Evolutionary conservation across 495 filamentous ascomycete genomes (phyloP).

Genomic region (Gamarada debralockiae): DNA sequence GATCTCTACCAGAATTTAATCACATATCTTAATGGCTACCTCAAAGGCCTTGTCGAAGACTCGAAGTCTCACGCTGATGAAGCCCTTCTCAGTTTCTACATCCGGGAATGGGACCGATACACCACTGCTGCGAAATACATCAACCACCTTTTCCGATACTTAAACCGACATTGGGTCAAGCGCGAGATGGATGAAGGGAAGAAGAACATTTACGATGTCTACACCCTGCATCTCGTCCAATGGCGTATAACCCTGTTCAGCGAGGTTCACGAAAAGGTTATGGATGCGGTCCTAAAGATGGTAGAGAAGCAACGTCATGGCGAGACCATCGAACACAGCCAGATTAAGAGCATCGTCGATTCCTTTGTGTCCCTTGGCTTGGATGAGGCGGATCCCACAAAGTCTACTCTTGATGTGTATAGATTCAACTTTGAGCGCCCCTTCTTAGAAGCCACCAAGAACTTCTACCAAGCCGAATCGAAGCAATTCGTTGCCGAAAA

Average conservation of each 20-base stretch:
- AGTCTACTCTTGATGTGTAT: constrained; percentile 94
- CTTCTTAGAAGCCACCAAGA: constrained; percentile 78
- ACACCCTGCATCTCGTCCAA: constrained; percentile 90
- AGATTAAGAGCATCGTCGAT: constrained; percentile 96
- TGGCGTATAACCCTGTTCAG: constrained; percentile 92
- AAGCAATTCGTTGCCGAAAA: constrained; percentile 94
- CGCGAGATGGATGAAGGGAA: constrained; percentile 99
- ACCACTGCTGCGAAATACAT: constrained; percentile 94
- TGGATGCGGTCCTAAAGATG: constrained; percentile 90
- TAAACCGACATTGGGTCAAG: constrained; percentile 99
- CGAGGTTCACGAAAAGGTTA: constrained; percentile 79
- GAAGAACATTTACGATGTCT: constrained; percentile 97
- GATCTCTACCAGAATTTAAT: constrained; percentile 92
- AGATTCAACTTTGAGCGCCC: constrained; percentile 86
- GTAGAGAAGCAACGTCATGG: constrained; percentile 97
- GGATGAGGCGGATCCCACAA: constrained; percentile 88
- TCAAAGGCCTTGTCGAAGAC: constrained; percentile 58
- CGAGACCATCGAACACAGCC: constrained; percentile 94
- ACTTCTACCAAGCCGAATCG: constrained; percentile 89
- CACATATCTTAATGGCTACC: constrained; percentile 74
- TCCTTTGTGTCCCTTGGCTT: constrained; percentile 94
- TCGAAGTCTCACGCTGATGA: constrained; percentile 82
- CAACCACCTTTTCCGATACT: constrained; percentile 94
- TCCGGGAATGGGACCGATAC: constrained; percentile 92
- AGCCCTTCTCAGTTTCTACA: constrained; percentile 91